These are phyloP conservation scores for Kingdonia uniflora DNA, from an alignment of 164 flowering plant species.

Conservation along the genomic window DNA sequence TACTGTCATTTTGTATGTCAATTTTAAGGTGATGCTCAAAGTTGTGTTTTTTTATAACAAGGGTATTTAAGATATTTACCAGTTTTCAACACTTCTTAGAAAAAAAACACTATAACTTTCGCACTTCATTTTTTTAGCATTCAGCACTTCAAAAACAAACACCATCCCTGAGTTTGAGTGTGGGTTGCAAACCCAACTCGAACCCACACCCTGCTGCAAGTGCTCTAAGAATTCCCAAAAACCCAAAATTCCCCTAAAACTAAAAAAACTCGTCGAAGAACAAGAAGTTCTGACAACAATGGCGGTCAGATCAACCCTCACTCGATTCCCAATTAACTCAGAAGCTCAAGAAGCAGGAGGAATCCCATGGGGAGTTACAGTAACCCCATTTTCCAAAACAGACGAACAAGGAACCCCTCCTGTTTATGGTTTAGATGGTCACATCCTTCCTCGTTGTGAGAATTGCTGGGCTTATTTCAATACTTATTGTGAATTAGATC, in stretches of 20 bases:
- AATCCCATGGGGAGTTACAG: slow-evolving; percentile 81
- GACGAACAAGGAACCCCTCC: slow-evolving; percentile 75
- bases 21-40: too few relatives aligned
- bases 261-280: background rate
- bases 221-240: background rate
- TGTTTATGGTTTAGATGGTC: slow-evolving; percentile 61
- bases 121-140: too few relatives aligned
- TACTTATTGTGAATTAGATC: slow-evolving; percentile 78
- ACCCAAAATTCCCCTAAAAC: background rate
- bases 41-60: too few relatives aligned
- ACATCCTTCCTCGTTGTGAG: slow-evolving; percentile 83
- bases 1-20: too few relatives aligned
- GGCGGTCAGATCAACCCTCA: slow-evolving; percentile 79
- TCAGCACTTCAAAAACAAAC: too few relatives aligned
- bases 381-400: slow-evolving; percentile 69
- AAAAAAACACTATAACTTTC: too few relatives aligned
- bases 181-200: too few relatives aligned
- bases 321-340: slow-evolving; percentile 62
- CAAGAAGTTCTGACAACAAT: slow-evolving; percentile 23
- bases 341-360: slow-evolving; percentile 71
- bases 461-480: slow-evolving; percentile 97
- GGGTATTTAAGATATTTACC: too few relatives aligned
- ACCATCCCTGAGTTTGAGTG: too few relatives aligned
- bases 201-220: too few relatives aligned
- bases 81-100: too few relatives aligned